Evolutionary conservation across 2,329 filamentous ascomycete species (phyloP).

Genomic region (Colletotrichum acutatum): DNA sequence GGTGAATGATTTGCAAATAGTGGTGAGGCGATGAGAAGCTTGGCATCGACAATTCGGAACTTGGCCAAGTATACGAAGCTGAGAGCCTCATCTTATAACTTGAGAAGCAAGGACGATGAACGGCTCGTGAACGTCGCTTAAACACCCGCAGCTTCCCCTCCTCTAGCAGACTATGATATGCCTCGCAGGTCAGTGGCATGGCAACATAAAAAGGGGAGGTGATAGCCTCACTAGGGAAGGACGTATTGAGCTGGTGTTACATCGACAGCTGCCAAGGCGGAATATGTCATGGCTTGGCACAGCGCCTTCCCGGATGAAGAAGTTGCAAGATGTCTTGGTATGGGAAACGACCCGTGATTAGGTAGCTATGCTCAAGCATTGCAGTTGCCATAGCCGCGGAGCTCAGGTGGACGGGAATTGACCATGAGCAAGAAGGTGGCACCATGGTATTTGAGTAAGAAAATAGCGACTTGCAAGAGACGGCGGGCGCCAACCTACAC

Average conservation of each 20-base stretch:
- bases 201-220: constrained; percentile 11
- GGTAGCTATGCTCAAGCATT: background rate
- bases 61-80: background rate
- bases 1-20: background rate
- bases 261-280: constrained; percentile 18
- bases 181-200: background rate
- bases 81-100: constrained; percentile 4
- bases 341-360: background rate
- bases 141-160: background rate
- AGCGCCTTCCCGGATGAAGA: constrained; percentile 13
- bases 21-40: background rate
- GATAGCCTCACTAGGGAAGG: constrained; percentile 6
- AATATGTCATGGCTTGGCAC: constrained; percentile 16
- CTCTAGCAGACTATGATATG: background rate
- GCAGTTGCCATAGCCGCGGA: fast-evolving
- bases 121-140: background rate
- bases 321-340: background rate
- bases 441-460: background rate
- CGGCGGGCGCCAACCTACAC: background rate
- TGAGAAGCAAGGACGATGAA: background rate
- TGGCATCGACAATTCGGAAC: background rate
- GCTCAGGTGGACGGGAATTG: too few species aligned
- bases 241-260: background rate
- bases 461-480: too few species aligned
- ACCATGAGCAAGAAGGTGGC: background rate